These are phyloP conservation scores for Neocallimastix lanati DNA, from an alignment of 192 early-diverging fungal species.

Conservation along the genomic window DNA sequence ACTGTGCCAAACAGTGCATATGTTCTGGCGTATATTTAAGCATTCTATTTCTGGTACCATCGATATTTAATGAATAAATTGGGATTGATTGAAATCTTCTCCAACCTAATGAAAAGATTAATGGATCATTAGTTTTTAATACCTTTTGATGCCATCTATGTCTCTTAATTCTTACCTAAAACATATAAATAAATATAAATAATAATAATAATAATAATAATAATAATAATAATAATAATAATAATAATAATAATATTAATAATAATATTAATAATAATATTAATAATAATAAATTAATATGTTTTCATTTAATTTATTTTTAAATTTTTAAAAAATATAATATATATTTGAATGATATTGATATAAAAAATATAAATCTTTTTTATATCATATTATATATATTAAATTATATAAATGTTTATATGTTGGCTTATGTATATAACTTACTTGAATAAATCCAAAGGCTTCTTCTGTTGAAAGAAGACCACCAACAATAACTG, in stretches of 20 bases:
- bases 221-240: background rate
- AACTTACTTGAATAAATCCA: conserved; percentile 69
- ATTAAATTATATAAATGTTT: no score
- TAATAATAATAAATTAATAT: no score
- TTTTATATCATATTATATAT: no score
- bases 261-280: no score
- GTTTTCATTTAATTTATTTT: no score
- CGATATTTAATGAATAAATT: conserved; percentile 67
- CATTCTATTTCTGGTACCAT: conserved; percentile 88
- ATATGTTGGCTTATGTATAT: no score
- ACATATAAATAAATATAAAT: background rate
- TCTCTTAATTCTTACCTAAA: conserved; percentile 77
- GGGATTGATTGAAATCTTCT: conserved; percentile 94
- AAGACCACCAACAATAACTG: conserved; percentile 82
- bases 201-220: background rate
- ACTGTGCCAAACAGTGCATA: conserved; percentile 95
- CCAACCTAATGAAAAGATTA: conserved; percentile 96
- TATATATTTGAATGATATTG: no score
- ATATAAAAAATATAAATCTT: no score
- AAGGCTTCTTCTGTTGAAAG: conserved; percentile 77
- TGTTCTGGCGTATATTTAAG: conserved; percentile 99
- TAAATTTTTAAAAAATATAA: no score
- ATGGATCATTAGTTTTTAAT: conserved; percentile 92
- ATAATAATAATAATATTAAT: no score
- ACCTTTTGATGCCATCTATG: conserved; percentile 94